Conservation (phyloP, 2,329 filamentous ascomycete genomes). For the Hymenoscyphus albidus region DNA sequence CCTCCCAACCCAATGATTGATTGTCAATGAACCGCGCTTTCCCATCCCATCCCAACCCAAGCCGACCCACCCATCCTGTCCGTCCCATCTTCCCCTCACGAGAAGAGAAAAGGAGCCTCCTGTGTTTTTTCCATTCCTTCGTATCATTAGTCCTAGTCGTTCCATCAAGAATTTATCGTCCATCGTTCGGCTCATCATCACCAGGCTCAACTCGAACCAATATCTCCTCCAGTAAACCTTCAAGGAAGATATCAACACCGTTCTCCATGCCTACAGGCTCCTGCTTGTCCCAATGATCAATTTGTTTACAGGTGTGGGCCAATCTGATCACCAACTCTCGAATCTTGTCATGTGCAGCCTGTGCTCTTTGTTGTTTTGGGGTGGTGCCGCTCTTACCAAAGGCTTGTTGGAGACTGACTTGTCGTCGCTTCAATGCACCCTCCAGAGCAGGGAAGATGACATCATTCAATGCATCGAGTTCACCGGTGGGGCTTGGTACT, state of each 20-base stretch:
- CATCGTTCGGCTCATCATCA: constrained; percentile 39
- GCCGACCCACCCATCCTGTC: not conserved
- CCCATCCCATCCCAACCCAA: not conserved
- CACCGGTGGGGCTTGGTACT: constrained; percentile 58
- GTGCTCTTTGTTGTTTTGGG: constrained; percentile 63
- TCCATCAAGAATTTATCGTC: constrained; percentile 19
- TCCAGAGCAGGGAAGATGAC: constrained; percentile 92
- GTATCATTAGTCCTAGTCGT: not conserved
- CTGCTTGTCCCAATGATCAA: constrained; percentile 81
- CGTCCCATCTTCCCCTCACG: not conserved
- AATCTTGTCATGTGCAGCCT: constrained; percentile 76
- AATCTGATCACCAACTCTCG: constrained; percentile 78
- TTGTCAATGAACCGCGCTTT: no score
- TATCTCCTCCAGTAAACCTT: constrained; percentile 91
- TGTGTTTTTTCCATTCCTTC: not conserved
- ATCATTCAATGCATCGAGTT: constrained; percentile 81
- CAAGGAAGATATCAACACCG: constrained; percentile 82
- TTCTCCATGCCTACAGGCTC: constrained; percentile 92
- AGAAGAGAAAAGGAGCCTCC: no score
- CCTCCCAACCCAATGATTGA: not conserved
- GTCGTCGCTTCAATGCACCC: constrained; percentile 79
- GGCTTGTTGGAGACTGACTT: constrained; percentile 49
- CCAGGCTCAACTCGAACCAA: constrained; percentile 86
- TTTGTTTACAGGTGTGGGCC: constrained; percentile 78
- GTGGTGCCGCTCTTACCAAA: constrained; percentile 39